Base-by-base conservation (phyloP, 176 grass and related monocot species). In the Juncus inflexus region DNA sequence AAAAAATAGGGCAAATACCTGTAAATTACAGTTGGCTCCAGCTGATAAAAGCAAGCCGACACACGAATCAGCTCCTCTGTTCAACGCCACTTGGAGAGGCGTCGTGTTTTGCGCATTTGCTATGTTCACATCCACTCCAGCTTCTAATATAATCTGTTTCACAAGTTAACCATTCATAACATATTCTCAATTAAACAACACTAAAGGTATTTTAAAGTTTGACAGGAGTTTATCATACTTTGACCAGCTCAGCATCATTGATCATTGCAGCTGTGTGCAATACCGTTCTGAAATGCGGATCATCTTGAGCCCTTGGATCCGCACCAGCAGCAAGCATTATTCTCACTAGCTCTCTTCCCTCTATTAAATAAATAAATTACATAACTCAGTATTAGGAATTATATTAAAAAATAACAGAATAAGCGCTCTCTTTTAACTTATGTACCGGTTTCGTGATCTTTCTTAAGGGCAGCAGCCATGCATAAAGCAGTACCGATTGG, bases 261-360 rank as follows among this genome's bases (percentile, higher is more conserved):
- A 99, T 99, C 94, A 92, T 99, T 68, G 94, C 89, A 71, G 94
- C 94, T 61, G 94, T 99, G 79, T 99, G 94, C 61, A 99, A 60
- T 76, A 89, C 88, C 35, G 94, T 99, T 70, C 83, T 77, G 76
- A 76, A 99, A 55, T 99, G 83, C 55, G 74, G 66, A 60, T 86
- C 74, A 83, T 99, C 94, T 90, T 99, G 78, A 66, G 83, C 68
- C 75, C 83, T 92, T 72, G 89, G 69, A 92, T 99, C 85, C 79
- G 94, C 89, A 90, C 94, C 85, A 75, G 83, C 80, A 84, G 85
- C 75, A 56, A 99, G 83, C 80, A 99, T 73, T 84, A 90, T 72
- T 75, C 73, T 92, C 76, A 99, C 94, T 37, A 99, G 66, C 64
- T 99, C 94, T 72, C 85, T 80, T 45, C 94, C 94, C 85, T 92